These are phyloP conservation scores for Silybum marianum DNA, from an alignment of 129 eudicot species.

Conservation along the genomic window DNA sequence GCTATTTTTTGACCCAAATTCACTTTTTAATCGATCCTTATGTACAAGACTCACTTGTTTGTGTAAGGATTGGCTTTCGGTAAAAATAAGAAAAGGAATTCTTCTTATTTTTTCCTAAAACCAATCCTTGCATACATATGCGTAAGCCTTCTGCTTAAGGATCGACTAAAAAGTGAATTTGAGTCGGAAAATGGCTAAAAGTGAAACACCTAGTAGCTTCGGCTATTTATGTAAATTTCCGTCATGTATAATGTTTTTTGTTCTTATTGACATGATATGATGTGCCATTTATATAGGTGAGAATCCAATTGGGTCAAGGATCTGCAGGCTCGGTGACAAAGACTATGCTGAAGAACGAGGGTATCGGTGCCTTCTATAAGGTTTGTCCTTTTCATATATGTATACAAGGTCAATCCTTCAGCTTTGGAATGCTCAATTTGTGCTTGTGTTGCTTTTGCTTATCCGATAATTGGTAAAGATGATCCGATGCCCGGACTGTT, in stretches of 20 bases:
- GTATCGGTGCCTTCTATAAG: slow-evolving; percentile 89
- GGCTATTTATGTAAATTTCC: too few species aligned
- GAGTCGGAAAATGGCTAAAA: too few species aligned
- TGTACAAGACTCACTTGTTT: too few species aligned
- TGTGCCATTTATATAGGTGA: slow-evolving; percentile 55
- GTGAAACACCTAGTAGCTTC: too few species aligned
- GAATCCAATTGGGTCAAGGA: slow-evolving; percentile 94
- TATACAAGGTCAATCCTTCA: background rate
- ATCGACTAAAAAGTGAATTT: too few species aligned
- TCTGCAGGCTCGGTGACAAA: slow-evolving; percentile 71
- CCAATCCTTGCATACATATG: too few species aligned
- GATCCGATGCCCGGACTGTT: background rate
- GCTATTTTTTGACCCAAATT: too few species aligned
- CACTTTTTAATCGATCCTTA: too few species aligned
- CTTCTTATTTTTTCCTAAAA: too few species aligned
- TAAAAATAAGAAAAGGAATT: too few species aligned
- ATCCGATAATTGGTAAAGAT: background rate
- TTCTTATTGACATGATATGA: background rate
- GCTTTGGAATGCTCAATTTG: background rate
- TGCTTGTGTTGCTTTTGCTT: background rate
- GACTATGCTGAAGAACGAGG: slow-evolving; percentile 87
- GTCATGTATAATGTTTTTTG: background rate
- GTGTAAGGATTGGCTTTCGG: too few species aligned
- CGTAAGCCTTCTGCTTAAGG: too few species aligned
- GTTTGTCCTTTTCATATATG: slow-evolving; percentile 32